Percentiles rank a stretch among this genome's conserved stretches.
These are phyloP conservation scores for Picochlorum costavermella DNA, from an alignment of 139 green algal species.

Conservation along the genomic window DNA sequence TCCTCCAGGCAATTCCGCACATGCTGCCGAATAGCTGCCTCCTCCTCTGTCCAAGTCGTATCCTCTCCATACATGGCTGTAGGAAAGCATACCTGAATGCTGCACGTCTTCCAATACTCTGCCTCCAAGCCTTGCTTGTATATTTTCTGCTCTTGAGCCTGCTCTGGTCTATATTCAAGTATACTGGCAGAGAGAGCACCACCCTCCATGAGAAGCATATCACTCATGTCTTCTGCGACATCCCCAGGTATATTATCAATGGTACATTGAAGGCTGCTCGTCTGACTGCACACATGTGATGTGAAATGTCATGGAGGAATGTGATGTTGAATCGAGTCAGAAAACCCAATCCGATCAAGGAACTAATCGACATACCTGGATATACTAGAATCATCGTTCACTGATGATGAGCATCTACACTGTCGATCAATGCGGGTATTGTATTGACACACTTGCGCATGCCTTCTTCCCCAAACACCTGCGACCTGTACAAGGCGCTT, in stretches of 20 bases:
- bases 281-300: no score
- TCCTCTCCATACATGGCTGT: neutral
- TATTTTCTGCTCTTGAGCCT: conserved; percentile 43
- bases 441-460: no score
- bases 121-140: conserved; percentile 27
- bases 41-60: neutral
- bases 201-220: conserved; percentile 51
- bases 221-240: conserved; percentile 39
- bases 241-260: conserved; percentile 10
- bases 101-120: conserved; percentile 53
- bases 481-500: no score
- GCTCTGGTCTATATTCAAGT: conserved; percentile 34
- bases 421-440: no score
- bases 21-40: neutral
- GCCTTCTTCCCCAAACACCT: no score
- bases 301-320: no score
- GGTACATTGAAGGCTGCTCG: no score
- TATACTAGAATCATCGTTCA: no score
- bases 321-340: no score
- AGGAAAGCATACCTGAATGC: conserved; percentile 48
- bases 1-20: conserved; percentile 2
- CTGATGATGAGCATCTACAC: no score
- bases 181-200: conserved; percentile 44
- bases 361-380: no score
- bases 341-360: no score